phyloP scores from a whole-genome alignment of 805 yeast genomes.

The Vanderwaltozyma tropicalis region DNA sequence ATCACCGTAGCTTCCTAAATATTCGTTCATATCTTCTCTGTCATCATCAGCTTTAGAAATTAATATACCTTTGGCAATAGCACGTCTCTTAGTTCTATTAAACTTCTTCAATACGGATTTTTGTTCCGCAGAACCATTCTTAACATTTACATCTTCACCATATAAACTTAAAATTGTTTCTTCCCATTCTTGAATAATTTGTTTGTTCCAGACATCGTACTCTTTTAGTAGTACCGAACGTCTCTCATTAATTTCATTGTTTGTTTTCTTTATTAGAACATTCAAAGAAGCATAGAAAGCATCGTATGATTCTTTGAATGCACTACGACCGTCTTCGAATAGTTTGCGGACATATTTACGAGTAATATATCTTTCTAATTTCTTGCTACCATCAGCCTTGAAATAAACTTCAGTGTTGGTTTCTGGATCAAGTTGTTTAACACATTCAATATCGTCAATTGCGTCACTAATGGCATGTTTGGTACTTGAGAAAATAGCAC shows the following conservation, averaged over 20 bases:
- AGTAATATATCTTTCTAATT: neutral
- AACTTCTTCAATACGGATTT: constrained; percentile 47
- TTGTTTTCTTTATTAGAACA: neutral
- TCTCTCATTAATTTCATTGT: neutral
- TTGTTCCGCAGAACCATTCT: constrained; percentile 1
- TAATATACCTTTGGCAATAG: constrained; percentile 1
- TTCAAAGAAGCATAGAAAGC: neutral
- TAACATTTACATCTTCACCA: neutral
- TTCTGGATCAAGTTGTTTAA: neutral
- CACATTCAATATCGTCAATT: neutral
- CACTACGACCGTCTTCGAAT: neutral
- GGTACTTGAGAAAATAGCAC: neutral
- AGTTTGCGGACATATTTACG: constrained; percentile 1
- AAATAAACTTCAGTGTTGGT: neutral
- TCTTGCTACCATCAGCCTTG: neutral
- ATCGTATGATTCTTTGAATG: neutral
- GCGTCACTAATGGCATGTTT: neutral
- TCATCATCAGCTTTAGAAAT: constrained; percentile 2
- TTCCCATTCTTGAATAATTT: constrained; percentile 45
- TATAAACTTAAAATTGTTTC: constrained; percentile 40
- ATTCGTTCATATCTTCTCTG: neutral
- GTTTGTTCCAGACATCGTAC: constrained; percentile 1
- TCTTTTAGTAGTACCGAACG: neutral
- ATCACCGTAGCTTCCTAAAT: neutral
- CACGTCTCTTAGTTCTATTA: constrained; percentile 2